Base-by-base conservation (phyloP, 176 grass and related monocot genomes). In the Triticum monococcum region DNA sequence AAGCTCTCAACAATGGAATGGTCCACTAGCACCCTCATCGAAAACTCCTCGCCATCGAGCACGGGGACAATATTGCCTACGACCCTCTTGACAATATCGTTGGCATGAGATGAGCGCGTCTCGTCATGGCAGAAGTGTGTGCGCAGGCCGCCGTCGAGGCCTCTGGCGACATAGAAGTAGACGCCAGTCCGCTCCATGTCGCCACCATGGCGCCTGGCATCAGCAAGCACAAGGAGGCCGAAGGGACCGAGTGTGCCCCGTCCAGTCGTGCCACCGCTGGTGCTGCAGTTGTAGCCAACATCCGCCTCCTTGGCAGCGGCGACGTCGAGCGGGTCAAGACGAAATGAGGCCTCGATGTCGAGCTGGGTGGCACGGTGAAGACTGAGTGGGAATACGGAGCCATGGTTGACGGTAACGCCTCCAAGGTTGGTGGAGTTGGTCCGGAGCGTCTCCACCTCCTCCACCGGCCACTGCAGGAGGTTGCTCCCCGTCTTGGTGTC, bases 1-100 rank as follows among this genome's bases (percentile, higher is more conserved):
- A 96, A 98, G 76, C 93, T 92, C 69, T 98, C 96, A 3, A 98
- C 92, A 8, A 98, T 98, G 22, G 96, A 98, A 87, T 98, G 96
- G 73, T 98, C 96, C 64, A 98, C 92, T 87, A 98, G 50, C 17
- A 98, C 89, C 78, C 96, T 79, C n/a, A 98, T 8, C 0, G 92
- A 67, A 13, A 98, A 48, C 5, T 36, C 74, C 85, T 98, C 96
- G 20, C 89, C 93, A 4, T 83, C 41, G 18, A 98, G 93, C 31
- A 98, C 93, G 2, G 93, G 91, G 22, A 98, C 86, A 23, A 60
- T 18, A 81, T 52, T 96, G 76, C 96, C 96, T 12, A 96, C 93
- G 14, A 96, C 85, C 61, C 85, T 81, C 90, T 98, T 98, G 4
- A 96, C 88, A 31, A 98, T 86, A 84, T 98, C 96, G 36, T 77